Evolutionary conservation across 768 basidiomycete species (phyloP).

Genomic region (Cystobasidium ongulense): DNA sequence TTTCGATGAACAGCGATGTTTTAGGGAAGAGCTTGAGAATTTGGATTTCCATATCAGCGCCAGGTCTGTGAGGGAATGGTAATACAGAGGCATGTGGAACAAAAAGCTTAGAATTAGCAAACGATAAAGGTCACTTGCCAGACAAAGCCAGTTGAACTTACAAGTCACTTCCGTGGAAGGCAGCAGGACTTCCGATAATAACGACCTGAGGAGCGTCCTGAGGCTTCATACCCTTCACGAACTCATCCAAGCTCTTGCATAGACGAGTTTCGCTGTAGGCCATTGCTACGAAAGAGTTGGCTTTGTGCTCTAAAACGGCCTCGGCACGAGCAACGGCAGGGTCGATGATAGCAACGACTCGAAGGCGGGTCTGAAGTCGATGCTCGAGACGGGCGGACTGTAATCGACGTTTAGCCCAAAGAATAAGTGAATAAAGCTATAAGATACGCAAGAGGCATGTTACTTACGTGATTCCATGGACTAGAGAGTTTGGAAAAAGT

Average conservation of each 20-base stretch:
- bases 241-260: conserved; percentile 42
- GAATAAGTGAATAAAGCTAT: no score
- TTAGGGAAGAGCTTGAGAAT: conserved; percentile 52
- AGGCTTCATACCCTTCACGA: conserved; percentile 35
- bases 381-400: conserved; percentile 42
- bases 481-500: not conserved
- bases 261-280: conserved; percentile 54
- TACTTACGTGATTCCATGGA: conserved; percentile 24
- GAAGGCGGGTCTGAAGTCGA: conserved; percentile 90
- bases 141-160: not conserved
- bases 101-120: no score
- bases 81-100: no score
- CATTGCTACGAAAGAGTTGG: conserved; percentile 82
- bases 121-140: not conserved
- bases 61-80: conserved; percentile 24
- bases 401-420: no score
- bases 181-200: conserved; percentile 40
- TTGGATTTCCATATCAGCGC: conserved; percentile 40
- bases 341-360: conserved; percentile 89
- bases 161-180: conserved; percentile 38
- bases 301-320: conserved; percentile 75
- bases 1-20: conserved; percentile 41
- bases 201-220: conserved; percentile 38
- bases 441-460: no score
- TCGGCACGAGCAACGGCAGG: conserved; percentile 73